Percentiles rank a stretch among this genome's conserved stretches.
Evolutionary conservation across 768 basidiomycete species (phyloP).

Genomic region (Rhodotorula graminis): DNA sequence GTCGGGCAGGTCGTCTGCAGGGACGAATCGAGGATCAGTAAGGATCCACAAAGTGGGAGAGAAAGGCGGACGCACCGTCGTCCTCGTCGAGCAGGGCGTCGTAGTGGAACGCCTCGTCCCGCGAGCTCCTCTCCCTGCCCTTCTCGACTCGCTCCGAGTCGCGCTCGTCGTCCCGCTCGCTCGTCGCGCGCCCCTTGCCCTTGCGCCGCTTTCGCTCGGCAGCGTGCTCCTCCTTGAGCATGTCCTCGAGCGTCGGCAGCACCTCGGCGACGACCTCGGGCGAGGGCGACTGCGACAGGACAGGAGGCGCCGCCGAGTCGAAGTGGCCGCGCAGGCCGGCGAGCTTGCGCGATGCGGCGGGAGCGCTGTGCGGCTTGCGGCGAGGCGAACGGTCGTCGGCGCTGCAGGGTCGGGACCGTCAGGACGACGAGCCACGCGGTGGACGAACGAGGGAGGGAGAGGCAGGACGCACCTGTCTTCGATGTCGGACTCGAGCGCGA

Average conservation of each 20-base stretch:
- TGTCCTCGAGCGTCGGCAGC: background rate
- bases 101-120: background rate
- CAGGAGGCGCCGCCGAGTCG: background rate
- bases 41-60: background rate
- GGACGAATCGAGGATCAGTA: too few species aligned
- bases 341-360: background rate
- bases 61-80: background rate
- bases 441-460: background rate
- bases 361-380: background rate
- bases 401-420: background rate
- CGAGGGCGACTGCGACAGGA: background rate
- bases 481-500: background rate
- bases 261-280: background rate
- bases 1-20: constrained; percentile 15
- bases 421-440: background rate
- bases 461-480: background rate
- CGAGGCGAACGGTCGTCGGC: background rate
- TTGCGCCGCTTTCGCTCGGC: background rate
- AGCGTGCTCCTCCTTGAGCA: background rate
- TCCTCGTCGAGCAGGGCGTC: background rate
- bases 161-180: background rate
- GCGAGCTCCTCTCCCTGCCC: background rate
- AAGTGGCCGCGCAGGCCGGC: background rate
- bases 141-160: background rate
- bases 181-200: background rate